These are phyloP conservation scores for Babesia ovis DNA, from an alignment of 169 alveolate genomes.

Conservation along the genomic window DNA sequence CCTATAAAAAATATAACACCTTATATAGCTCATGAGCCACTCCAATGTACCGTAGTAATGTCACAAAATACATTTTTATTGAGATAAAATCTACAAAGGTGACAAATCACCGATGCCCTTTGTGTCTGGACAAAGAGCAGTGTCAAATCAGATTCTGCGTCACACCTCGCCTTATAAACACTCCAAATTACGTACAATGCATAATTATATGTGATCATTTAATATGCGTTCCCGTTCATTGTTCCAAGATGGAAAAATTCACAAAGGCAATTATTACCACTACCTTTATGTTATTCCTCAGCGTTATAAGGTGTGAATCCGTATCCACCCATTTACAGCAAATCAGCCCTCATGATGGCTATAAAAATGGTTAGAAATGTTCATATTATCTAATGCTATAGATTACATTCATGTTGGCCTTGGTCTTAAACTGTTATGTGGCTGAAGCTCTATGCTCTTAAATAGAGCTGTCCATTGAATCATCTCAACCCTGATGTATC, in stretches of 20 bases:
- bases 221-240: neutral
- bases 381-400: too few species aligned
- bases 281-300: neutral
- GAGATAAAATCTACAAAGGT: neutral
- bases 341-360: neutral
- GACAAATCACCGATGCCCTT: conserved; percentile 1
- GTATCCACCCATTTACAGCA: neutral
- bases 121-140: conserved; percentile 35
- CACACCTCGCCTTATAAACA: neutral
- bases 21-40: neutral
- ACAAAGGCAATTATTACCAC: conserved; percentile 4
- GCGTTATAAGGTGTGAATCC: neutral
- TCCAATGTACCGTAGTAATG: neutral
- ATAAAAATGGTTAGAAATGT: conserved; percentile 4
- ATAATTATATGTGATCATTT: neutral
- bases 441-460: too few species aligned
- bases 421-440: too few species aligned
- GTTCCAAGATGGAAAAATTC: conserved; percentile 3
- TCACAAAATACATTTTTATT: too few species aligned
- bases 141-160: conserved; percentile 4
- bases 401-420: too few species aligned
- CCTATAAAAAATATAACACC: neutral
- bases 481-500: too few species aligned
- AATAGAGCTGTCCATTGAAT: too few species aligned
- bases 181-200: neutral